Percentiles rank a stretch among this genome's conserved stretches.
phyloP scores from a whole-genome alignment of 2,329 filamentous ascomycete species.

The Raffaelea albimanens region DNA sequence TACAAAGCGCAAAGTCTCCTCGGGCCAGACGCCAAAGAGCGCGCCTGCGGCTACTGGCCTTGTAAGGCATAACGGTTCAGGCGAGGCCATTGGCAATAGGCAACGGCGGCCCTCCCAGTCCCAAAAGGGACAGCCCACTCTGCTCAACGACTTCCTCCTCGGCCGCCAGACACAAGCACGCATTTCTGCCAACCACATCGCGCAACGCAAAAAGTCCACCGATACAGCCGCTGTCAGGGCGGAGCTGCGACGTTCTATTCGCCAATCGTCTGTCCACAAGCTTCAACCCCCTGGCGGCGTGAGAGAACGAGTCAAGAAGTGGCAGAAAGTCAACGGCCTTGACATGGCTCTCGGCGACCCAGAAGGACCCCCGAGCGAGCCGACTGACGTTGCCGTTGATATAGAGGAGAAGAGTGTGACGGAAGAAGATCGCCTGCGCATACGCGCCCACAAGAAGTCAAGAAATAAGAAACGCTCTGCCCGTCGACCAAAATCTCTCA shows the following conservation, averaged over 20 bases:
- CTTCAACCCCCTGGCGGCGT: conserved; percentile 59
- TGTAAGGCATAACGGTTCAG: not conserved
- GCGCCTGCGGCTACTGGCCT: conserved; percentile 26
- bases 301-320: conserved; percentile 68
- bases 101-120: conserved; percentile 22
- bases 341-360: conserved; percentile 46
- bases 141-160: conserved; percentile 48
- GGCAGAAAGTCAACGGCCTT: conserved; percentile 70
- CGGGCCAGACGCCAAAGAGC: conserved; percentile 29
- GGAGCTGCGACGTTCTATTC: conserved; percentile 44
- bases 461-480: conserved; percentile 14
- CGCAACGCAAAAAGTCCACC: conserved; percentile 45
- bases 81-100: conserved; percentile 1
- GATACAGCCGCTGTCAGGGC: conserved; percentile 46
- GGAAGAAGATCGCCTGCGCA: conserved; percentile 50
- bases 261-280: conserved; percentile 46
- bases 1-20: conserved; percentile 15
- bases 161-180: conserved; percentile 48
- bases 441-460: conserved; percentile 39
- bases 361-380: conserved; percentile 43
- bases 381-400: conserved; percentile 51
- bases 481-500: not conserved
- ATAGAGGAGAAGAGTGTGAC: conserved; percentile 52
- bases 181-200: conserved; percentile 32
- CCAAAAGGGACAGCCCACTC: conserved; percentile 36